Evolutionary conservation across 139 green algal species (phyloP).

Genomic region (Pleodorina starrii): DNA sequence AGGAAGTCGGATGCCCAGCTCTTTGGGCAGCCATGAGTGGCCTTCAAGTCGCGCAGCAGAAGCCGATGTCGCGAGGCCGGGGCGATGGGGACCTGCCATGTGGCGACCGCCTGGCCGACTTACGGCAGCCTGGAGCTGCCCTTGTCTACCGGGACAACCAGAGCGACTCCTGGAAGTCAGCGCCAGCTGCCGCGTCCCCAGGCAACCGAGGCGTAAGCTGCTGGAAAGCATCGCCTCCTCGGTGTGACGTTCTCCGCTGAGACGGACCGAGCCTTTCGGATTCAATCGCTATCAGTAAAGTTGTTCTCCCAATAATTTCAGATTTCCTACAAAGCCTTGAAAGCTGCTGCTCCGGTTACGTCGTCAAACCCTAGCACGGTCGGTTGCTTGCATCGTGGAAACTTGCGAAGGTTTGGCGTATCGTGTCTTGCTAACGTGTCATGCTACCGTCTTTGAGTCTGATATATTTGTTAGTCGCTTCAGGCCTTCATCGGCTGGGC

Average conservation of each 20-base stretch:
- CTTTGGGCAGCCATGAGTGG: neutral
- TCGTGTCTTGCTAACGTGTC: too few relatives aligned
- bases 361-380: slow-evolving; percentile 6
- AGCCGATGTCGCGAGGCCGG: neutral
- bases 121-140: neutral
- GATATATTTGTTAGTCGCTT: too few relatives aligned
- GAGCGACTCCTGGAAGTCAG: neutral
- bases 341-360: too few relatives aligned
- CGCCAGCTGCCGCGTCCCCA: neutral
- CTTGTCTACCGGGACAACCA: neutral
- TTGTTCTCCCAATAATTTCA: too few relatives aligned
- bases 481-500: too few relatives aligned
- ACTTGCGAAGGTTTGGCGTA: too few relatives aligned
- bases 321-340: too few relatives aligned
- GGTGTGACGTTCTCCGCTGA: too few relatives aligned
- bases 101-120: neutral
- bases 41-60: neutral
- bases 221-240: neutral
- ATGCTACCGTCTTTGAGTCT: too few relatives aligned
- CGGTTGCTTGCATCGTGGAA: too few relatives aligned
- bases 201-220: neutral
- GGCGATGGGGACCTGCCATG: neutral
- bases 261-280: too few relatives aligned
- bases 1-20: slow-evolving; percentile 17
- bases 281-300: too few relatives aligned